A percentile compares a stretch with the other conserved stretches of the same genome.
Evolutionary conservation across 208 protist species (phyloP).

Genomic region (Leishmania gerbilli): DNA sequence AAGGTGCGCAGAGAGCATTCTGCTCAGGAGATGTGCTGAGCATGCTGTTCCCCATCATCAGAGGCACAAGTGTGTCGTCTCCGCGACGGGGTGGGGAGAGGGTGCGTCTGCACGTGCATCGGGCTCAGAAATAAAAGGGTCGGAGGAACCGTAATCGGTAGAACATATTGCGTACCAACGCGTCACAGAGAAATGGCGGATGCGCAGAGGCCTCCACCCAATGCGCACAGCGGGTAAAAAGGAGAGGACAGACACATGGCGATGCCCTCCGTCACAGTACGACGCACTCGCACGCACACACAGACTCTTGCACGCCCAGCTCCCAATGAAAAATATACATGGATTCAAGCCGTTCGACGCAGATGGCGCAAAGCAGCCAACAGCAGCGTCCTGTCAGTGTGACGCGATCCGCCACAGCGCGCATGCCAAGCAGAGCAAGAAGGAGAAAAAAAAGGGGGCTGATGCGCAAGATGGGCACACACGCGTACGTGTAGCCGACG

Average conservation of each 20-base stretch:
- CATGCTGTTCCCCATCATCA: background rate
- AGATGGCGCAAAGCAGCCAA: background rate
- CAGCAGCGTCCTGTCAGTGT: background rate
- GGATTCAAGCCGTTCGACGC: background rate
- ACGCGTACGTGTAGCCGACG: background rate
- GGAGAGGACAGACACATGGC: background rate
- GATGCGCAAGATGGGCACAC: background rate
- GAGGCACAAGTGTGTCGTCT: background rate
- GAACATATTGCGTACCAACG: background rate
- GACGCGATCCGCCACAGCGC: background rate
- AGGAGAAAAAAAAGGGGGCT: background rate
- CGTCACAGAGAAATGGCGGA: background rate
- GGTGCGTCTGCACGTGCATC: no score
- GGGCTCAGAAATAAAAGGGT: background rate
- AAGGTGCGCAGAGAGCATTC: background rate
- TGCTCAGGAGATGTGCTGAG: background rate
- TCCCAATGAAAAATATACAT: constrained; percentile 3
- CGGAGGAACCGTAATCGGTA: background rate
- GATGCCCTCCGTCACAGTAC: background rate
- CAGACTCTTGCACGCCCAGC: background rate
- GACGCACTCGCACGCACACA: background rate
- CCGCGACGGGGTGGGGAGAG: background rate
- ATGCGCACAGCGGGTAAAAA: background rate
- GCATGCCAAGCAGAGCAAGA: background rate
- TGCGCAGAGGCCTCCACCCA: background rate